Base-by-base conservation (phyloP, 2,329 filamentous ascomycete species). In the Teratosphaeria gauchensis region DNA sequence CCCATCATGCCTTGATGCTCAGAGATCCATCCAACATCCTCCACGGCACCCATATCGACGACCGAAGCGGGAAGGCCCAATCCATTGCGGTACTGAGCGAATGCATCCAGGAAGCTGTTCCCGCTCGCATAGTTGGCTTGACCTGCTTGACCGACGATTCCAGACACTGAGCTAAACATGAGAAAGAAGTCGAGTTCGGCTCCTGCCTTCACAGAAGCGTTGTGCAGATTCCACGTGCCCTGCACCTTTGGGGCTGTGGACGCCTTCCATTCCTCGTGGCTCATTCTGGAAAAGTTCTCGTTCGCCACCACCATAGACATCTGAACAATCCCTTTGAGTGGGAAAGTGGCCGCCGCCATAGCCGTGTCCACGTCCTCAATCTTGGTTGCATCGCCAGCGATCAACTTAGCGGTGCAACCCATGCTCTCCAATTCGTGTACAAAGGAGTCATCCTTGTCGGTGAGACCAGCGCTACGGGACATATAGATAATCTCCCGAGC, bases 81-180 rank as follows among this genome's bases (percentile, higher is more conserved):
- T 1, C 11, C 9, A 1, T 33, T 58, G 6, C 72, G 64, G 42
- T 69, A 69, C 1, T 56, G 52, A 1, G 63, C 61, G 35, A 72
- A 55, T 1, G 62, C 59, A 38, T 67, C 64, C 9, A 61, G 57
- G 58, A 61, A 68, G 42, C 60, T 57, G 28, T 64, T 84, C 1
- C 79, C 81, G 0, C 80, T 80, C 1, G 80, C 78, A 59, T 84
- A 84, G 67, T 82, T 83, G n/a, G 80, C 76, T 59, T 84, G 82
- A 0, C 80, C 80, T 3, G 78, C 77, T 61, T 78, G 82, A 30
- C 82, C 82, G 51, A 83, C 80, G 11, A 84, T 71, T 31, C 80
- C 80, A 0, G 80, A 75, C 1, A 80, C 76, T 46, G 79, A 82
- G 28, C 81, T 79, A 7, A 84, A 71, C 42, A 83, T 77, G 46